These are phyloP conservation scores for Angomonas ambiguus DNA, from an alignment of 208 protist genomes.

Conservation along the genomic window DNA sequence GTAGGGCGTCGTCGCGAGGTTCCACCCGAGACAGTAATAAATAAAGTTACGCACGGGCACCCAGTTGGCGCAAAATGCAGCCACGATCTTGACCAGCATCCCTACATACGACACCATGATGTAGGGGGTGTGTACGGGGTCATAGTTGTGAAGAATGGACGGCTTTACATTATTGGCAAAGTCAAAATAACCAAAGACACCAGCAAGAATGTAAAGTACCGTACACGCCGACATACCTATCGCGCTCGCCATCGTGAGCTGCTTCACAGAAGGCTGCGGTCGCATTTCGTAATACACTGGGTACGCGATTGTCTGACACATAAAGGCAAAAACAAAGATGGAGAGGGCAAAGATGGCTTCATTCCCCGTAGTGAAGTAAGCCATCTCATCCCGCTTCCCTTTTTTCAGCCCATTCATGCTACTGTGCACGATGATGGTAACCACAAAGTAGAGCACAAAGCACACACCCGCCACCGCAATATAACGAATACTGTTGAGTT, in stretches of 20 bases:
- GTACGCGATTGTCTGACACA: conserved; percentile 65
- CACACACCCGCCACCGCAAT: conserved; percentile 52
- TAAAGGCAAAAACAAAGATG: conserved; percentile 71
- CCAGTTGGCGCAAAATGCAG: conserved; percentile 58
- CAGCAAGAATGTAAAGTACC: conserved; percentile 58
- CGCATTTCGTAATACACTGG: conserved; percentile 58
- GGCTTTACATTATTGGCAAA: conserved; percentile 47
- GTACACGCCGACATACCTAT: conserved; percentile 56
- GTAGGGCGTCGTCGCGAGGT: conserved; percentile 58
- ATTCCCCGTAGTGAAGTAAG: conserved; percentile 43
- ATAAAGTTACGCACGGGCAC: conserved; percentile 50
- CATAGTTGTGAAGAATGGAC: conserved; percentile 49
- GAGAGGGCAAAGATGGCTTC: conserved; percentile 46
- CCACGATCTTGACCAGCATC: conserved; percentile 63
- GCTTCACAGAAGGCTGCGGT: conserved; percentile 24
- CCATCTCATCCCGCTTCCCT: conserved; percentile 28
- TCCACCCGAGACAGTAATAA: conserved; percentile 56
- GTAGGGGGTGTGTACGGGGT: conserved; percentile 50
- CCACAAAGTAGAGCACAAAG: conserved; percentile 71
- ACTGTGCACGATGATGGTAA: conserved; percentile 54
- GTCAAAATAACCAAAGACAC: conserved; percentile 78
- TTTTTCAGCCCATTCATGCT: conserved; percentile 32
- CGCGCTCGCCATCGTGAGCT: conserved; percentile 41
- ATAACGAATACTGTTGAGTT: conserved; percentile 78
- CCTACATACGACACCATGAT: conserved; percentile 71